A percentile compares a stretch with the other conserved stretches of the same genome.
phyloP scores from a whole-genome alignment of 2,329 filamentous ascomycete species.

The Fusarium gaditjirri region DNA sequence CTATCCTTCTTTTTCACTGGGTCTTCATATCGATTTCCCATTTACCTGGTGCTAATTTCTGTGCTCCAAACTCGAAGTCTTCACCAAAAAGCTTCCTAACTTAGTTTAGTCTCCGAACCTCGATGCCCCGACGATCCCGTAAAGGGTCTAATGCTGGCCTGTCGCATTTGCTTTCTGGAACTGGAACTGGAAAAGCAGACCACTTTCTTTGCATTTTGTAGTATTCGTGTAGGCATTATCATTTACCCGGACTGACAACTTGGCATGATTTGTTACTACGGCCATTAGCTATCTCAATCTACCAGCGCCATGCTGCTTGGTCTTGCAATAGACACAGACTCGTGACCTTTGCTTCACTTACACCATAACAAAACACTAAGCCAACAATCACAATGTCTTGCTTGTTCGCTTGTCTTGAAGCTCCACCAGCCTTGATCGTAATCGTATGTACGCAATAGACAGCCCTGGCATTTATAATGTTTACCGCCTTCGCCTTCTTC shows the following conservation, averaged over 20 bases:
- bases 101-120: slow-evolving; percentile 30
- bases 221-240: neutral
- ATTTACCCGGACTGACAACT: neutral
- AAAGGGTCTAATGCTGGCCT: slow-evolving; percentile 19
- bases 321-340: neutral
- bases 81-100: neutral
- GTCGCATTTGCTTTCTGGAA: slow-evolving; percentile 25
- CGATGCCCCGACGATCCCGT: slow-evolving; percentile 4
- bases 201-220: slow-evolving; percentile 16
- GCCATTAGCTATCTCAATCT: neutral
- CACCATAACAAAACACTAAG: neutral
- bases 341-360: slow-evolving; percentile 9
- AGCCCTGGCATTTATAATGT: slow-evolving; percentile 15
- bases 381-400: slow-evolving; percentile 8
- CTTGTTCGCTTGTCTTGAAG: neutral
- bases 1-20: slow-evolving; percentile 19
- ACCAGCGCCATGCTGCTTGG: neutral
- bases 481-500: slow-evolving; percentile 35
- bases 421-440: slow-evolving; percentile 32
- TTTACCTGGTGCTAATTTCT: slow-evolving; percentile 12
- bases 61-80: neutral
- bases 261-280: neutral
- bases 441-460: slow-evolving; percentile 22
- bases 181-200: slow-evolving; percentile 27
- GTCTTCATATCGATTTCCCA: slow-evolving; percentile 13